Evolutionary conservation across 78 protist genomes (phyloP).

Genomic region (Emiliania huxleyi): DNA sequence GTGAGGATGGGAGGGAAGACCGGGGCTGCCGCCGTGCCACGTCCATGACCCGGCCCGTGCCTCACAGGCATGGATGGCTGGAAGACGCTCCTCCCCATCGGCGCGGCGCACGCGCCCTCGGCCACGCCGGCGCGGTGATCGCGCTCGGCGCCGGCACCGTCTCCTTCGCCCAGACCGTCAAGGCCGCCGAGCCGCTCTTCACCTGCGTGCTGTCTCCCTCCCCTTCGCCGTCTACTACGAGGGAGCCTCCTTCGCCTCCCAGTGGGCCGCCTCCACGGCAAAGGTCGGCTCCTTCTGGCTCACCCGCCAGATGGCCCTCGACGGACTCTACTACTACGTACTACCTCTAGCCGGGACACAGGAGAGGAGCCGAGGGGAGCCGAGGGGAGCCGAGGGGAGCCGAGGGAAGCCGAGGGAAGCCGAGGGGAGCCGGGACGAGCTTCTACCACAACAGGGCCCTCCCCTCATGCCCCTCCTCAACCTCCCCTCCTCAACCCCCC

Average conservation of each 20-base stretch:
- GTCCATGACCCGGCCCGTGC: no score
- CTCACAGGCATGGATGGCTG: no score
- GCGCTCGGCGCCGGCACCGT: constrained; percentile 32
- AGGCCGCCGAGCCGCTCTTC: constrained; percentile 42
- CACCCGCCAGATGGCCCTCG: background rate
- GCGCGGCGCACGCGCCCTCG: background rate
- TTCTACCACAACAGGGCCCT: no score
- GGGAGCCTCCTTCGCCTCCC: background rate
- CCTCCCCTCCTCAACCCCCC: no score
- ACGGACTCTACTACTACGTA: background rate
- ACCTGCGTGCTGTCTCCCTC: constrained; percentile 13
- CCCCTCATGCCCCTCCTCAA: no score
- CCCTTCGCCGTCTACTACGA: constrained; percentile 3
- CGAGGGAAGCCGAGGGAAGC: no score
- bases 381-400: no score
- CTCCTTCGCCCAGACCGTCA: constrained; percentile 31
- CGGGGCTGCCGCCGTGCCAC: no score
- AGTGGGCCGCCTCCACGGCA: background rate
- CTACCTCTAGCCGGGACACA: no score
- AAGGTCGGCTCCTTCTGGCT: background rate
- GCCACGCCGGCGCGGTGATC: constrained; percentile 17
- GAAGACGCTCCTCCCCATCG: background rate
- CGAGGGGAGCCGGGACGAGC: no score
- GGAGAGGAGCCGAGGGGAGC: no score
- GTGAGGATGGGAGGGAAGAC: no score